Evolutionary conservation across 192 early-diverging fungal species (phyloP).

Genomic region (Glomus cerebriforme): DNA sequence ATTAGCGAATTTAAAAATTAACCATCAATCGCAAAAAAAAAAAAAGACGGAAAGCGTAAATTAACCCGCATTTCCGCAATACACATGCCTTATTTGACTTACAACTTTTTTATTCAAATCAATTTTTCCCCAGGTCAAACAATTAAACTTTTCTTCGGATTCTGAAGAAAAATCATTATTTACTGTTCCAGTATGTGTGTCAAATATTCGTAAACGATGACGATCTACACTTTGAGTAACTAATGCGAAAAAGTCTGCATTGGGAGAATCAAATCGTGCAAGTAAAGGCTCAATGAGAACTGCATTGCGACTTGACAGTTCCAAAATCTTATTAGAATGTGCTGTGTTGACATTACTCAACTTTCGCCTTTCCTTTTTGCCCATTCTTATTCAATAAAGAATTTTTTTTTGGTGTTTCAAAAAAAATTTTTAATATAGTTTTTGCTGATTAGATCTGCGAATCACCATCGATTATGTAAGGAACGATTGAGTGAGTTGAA

Average conservation of each 20-base stretch:
- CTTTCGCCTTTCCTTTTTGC: neutral
- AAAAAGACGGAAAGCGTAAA: neutral
- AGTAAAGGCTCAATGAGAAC: neutral
- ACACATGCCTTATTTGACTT: neutral
- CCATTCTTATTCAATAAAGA: neutral
- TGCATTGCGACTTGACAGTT: neutral
- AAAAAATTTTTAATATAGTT: neutral
- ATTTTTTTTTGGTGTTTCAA: neutral
- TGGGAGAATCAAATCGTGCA: constrained; percentile 1
- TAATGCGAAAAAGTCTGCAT: constrained; percentile 29
- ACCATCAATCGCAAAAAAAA: neutral
- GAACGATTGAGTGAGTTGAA: no score
- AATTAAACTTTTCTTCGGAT: constrained; percentile 54
- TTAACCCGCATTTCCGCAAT: neutral
- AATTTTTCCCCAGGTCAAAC: constrained; percentile 53
- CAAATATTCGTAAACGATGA: constrained; percentile 57
- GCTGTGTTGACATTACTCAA: neutral
- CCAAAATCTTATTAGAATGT: neutral
- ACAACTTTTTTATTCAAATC: constrained; percentile 38
- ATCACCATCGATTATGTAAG: neutral
- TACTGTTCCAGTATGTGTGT: constrained; percentile 50
- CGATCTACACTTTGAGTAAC: constrained; percentile 59
- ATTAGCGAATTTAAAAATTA: neutral
- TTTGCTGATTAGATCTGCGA: neutral
- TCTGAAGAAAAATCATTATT: constrained; percentile 53